Base-by-base conservation (phyloP, 805 yeast genomes). In the Jamesozyma jinghongensis region DNA sequence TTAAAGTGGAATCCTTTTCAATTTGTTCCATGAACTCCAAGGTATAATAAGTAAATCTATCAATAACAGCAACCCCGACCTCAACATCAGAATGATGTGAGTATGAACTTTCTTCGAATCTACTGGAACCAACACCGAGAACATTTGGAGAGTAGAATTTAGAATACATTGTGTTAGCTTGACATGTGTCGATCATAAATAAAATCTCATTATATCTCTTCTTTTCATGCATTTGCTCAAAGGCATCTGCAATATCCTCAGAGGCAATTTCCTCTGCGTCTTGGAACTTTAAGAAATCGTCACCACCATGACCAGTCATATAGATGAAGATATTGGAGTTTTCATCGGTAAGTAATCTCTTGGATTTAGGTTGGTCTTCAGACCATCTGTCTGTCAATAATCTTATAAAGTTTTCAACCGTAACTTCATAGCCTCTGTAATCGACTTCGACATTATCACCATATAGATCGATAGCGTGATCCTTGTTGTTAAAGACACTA, bases 281-380 rank as follows among this genome's bases (percentile, higher is more conserved):
- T 66, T 92, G 99, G 62, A 92, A 92, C 63, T 92, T 92, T 53
- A 92, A 73, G 62, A 92, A 92, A 62, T 92, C 97, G 54, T 88
- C 86, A 39, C 99, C 99, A 19, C 99, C 99, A 62, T 92, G 99
- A 19, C 99, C 99, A 1, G 98, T 92, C 79, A 92, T 72, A 60
- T 92, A 92, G 20, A 92, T 82, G 62, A 92, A 85, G 38, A 92
- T 86, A 60, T 92, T 92, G 25, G 95, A 85, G 58, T 86, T 79
- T 59, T 88, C 97, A 66, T 92, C 97, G 0, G 97, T 86, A 45
- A 88, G 66, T 36, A 92, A 68, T 49, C 97, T 70, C 63, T 92
- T 92, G 12, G 94, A 83, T 47, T 95, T 72, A 3, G 98, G 97
- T 49, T 90, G 95, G 40, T 85, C 88, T 29, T 80, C 83, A 34